phyloP scores from a whole-genome alignment of 306 rosid species.

The Phaseolus lunatus region DNA sequence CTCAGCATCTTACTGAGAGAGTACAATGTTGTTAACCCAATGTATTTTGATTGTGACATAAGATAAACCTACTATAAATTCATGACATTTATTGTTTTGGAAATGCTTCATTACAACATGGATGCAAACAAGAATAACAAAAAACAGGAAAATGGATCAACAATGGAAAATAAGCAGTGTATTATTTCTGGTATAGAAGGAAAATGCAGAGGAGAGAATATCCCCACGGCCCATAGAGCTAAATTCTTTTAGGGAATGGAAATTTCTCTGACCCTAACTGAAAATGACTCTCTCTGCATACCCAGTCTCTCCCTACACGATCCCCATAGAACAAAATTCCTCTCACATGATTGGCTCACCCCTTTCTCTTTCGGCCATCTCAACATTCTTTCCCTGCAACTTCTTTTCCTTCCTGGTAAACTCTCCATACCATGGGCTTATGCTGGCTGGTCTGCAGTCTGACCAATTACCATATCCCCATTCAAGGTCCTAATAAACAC shows the following conservation, averaged over 20 bases:
- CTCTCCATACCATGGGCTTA: background rate
- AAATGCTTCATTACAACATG: too few species aligned
- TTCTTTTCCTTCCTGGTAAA: background rate
- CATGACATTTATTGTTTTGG: too few species aligned
- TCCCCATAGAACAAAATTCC: background rate
- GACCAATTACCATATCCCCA: background rate
- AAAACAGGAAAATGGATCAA: background rate
- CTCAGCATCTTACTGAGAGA: too few species aligned
- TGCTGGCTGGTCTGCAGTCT: background rate
- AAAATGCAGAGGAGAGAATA: background rate
- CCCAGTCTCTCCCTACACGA: background rate
- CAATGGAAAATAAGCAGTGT: background rate
- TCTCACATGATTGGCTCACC: too few species aligned
- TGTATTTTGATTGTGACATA: too few species aligned
- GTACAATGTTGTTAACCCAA: too few species aligned
- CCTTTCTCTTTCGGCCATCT: background rate
- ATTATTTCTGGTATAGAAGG: background rate
- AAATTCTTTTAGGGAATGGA: background rate
- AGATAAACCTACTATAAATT: too few species aligned
- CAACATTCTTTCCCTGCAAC: background rate
- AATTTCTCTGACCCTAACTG: background rate
- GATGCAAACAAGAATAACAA: background rate
- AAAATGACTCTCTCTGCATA: background rate
- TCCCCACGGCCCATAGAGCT: background rate
- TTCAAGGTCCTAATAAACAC: slow-evolving; percentile 1